Percentiles rank a stretch among this genome's conserved stretches.
Conservation (phyloP, 257 asterid genomes). For the Datura wrightii region DNA sequence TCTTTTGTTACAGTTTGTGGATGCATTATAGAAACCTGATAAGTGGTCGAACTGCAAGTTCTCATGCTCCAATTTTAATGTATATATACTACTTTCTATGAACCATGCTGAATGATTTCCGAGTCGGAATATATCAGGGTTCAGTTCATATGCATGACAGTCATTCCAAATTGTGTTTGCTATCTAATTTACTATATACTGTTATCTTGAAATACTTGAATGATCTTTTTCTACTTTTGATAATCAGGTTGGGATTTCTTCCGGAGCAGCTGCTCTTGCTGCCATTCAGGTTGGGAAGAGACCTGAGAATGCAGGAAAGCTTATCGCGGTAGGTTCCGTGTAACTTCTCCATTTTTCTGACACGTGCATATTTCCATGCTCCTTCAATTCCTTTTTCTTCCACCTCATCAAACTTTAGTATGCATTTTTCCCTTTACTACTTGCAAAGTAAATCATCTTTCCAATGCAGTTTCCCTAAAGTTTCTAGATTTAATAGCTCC, state of each 20-base stretch:
- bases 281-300: conserved; percentile 84
- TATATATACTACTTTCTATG: neutral
- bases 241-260: conserved; percentile 91
- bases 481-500: neutral
- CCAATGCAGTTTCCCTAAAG: neutral
- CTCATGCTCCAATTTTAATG: neutral
- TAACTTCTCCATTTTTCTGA: neutral
- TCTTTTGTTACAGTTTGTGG: neutral
- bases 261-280: conserved; percentile 99
- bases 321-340: conserved; percentile 65
- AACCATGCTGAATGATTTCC: neutral
- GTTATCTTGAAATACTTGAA: neutral
- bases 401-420: neutral
- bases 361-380: neutral
- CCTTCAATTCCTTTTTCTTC: conserved; percentile 12
- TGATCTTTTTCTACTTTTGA: conserved; percentile 18
- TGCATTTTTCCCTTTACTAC: neutral
- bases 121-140: neutral
- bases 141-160: neutral
- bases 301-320: conserved; percentile 97
- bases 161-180: neutral
- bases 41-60: neutral
- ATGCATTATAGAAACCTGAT: neutral
- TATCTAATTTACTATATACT: neutral
- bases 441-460: neutral